phyloP scores from a whole-genome alignment of 2,329 filamentous ascomycete species.

The Ophiostoma populinum region DNA sequence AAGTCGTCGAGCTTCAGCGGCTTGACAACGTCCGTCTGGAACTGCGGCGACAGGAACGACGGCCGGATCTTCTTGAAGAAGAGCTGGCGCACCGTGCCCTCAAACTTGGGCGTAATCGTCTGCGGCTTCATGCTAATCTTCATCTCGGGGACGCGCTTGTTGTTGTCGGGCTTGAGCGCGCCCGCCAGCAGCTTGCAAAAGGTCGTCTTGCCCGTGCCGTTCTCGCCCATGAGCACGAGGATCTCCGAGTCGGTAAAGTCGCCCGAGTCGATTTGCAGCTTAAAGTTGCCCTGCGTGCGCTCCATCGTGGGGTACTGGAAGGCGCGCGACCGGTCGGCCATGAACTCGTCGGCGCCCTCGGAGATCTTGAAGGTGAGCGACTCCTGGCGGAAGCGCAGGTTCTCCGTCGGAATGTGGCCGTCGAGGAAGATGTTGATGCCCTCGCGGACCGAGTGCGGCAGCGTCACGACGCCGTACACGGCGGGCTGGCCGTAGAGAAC shows the following conservation, averaged over 20 bases:
- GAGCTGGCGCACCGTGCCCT: constrained; percentile 87
- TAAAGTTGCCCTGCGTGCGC: constrained; percentile 83
- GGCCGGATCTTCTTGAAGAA: constrained; percentile 99
- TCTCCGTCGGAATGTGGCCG: constrained; percentile 89
- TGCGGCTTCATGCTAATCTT: constrained; percentile 77
- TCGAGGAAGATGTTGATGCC: constrained; percentile 99
- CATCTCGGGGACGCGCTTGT: constrained; percentile 70
- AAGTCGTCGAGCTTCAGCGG: constrained; percentile 98
- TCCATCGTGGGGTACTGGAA: constrained; percentile 83
- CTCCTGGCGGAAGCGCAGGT: constrained; percentile 94
- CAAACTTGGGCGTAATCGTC: constrained; percentile 97
- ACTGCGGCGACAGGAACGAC: constrained; percentile 88
- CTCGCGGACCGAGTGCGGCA: constrained; percentile 90
- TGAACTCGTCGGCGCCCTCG: constrained; percentile 76
- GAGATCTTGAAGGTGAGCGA: constrained; percentile 89
- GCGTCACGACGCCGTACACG: constrained; percentile 92
- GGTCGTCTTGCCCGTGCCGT: constrained; percentile 93
- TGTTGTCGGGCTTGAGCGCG: constrained; percentile 75
- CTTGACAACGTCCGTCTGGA: constrained; percentile 99
- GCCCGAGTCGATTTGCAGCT: constrained; percentile 51
- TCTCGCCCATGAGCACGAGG: constrained; percentile 99
- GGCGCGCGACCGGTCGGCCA: constrained; percentile 65
- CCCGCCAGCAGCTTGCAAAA: constrained; percentile 95
- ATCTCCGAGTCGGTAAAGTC: constrained; percentile 97
- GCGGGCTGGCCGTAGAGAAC: constrained; percentile 92